Evolutionary conservation across 139 green algal species (phyloP).

Genomic region (Coccomyxa sp.): DNA sequence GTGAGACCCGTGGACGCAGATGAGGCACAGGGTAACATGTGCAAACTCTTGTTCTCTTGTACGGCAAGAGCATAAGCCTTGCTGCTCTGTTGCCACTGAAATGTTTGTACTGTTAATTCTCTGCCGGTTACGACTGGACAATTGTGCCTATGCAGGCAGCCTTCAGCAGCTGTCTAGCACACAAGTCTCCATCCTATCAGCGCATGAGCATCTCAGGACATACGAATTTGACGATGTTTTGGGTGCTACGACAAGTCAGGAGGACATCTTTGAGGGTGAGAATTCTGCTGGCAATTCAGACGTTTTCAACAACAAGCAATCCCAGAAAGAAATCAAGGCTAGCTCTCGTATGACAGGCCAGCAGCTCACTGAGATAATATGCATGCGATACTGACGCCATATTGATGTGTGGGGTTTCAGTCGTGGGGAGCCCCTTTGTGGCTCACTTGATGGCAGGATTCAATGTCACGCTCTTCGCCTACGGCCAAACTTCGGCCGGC

Average conservation of each 20-base stretch:
- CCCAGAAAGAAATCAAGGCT: background rate
- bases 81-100: too few species aligned
- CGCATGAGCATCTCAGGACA: too few species aligned
- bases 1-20: too few species aligned
- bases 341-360: too few species aligned
- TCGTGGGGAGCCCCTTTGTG: conserved; percentile 41
- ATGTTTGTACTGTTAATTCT: too few species aligned
- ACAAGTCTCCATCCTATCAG: too few species aligned
- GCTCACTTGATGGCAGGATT: conserved; percentile 44
- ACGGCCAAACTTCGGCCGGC: conserved; percentile 63
- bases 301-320: background rate
- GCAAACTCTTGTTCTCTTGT: too few species aligned
- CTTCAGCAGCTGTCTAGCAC: too few species aligned
- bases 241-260: conserved; percentile 19
- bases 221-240: conserved; percentile 36
- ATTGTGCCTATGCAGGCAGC: too few species aligned
- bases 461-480: conserved; percentile 49
- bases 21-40: too few species aligned
- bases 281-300: background rate
- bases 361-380: background rate
- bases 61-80: too few species aligned
- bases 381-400: background rate
- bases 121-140: too few species aligned
- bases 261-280: conserved; percentile 31
- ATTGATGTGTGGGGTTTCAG: conserved; percentile 13